Percentiles rank a stretch among this genome's conserved stretches.
phyloP scores from a whole-genome alignment of 108 stramenopile genomes.

The Stephanodiscus triporus region DNA sequence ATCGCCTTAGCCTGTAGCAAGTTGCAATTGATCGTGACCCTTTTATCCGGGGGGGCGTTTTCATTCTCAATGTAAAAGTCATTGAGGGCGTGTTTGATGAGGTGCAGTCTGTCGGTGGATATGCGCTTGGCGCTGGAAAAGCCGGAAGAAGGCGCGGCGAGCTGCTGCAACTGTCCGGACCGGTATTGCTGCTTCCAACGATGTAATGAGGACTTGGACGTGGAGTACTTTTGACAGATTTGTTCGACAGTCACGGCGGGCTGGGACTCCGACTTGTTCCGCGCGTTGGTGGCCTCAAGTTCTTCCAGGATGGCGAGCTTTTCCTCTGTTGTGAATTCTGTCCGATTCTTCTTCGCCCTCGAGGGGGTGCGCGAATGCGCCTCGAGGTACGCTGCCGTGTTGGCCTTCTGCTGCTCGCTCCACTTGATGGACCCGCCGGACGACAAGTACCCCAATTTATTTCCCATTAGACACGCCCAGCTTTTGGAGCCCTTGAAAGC shows the following conservation, averaged over 20 bases:
- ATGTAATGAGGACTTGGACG: constrained; percentile 39
- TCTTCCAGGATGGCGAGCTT: constrained; percentile 31
- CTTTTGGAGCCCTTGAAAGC: constrained; percentile 32
- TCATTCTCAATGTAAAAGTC: constrained; percentile 21
- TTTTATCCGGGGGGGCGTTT: background rate
- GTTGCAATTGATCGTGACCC: constrained; percentile 3
- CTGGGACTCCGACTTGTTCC: background rate
- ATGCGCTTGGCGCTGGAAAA: constrained; percentile 29
- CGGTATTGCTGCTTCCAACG: constrained; percentile 36
- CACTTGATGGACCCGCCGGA: constrained; percentile 4
- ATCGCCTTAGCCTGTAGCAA: constrained; percentile 29
- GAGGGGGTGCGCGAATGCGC: constrained; percentile 4
- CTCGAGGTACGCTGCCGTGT: constrained; percentile 7
- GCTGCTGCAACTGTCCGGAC: constrained; percentile 15
- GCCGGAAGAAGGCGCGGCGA: background rate
- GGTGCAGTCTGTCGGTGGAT: constrained; percentile 20
- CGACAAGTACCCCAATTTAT: constrained; percentile 20
- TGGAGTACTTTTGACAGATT: constrained; percentile 35
- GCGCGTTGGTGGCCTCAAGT: constrained; percentile 16
- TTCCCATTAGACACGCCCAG: constrained; percentile 34
- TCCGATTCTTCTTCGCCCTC: constrained; percentile 20
- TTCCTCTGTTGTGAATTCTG: constrained; percentile 35
- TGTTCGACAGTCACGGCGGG: constrained; percentile 22
- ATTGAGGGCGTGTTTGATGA: constrained; percentile 19
- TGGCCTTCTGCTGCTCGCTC: constrained; percentile 20